These are phyloP conservation scores for Vitis labrusca DNA, from an alignment of 164 flowering plant species.

Conservation along the genomic window DNA sequence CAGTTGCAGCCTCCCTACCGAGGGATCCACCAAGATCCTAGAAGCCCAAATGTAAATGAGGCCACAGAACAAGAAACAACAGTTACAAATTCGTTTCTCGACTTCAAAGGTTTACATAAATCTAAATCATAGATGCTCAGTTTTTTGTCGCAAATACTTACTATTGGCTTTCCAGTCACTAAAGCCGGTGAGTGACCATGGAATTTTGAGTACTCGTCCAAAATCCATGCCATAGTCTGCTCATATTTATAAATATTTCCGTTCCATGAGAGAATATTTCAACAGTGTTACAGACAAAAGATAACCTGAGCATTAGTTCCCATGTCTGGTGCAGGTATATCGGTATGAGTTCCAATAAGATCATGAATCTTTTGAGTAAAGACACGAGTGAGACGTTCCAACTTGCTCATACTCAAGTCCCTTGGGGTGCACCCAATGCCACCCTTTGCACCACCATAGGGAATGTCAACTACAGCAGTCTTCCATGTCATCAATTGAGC, in stretches of 20 bases:
- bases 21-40: constrained; percentile 91
- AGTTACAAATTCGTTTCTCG: background rate
- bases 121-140: too few relatives aligned
- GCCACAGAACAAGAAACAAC: background rate
- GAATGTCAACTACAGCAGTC: constrained; percentile 76
- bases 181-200: constrained; percentile 86
- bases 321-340: constrained; percentile 90
- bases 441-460: constrained; percentile 88
- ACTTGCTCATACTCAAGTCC: constrained; percentile 56
- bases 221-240: constrained; percentile 90
- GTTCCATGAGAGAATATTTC: too few relatives aligned
- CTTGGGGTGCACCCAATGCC: constrained; percentile 77
- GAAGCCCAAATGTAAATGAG: constrained; percentile 2
- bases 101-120: background rate
- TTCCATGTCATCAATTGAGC: constrained; percentile 95
- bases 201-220: constrained; percentile 84
- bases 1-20: constrained; percentile 90
- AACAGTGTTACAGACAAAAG: too few relatives aligned
- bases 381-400: constrained; percentile 80
- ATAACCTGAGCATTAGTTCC: constrained; percentile 75
- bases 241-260: background rate
- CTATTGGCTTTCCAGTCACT: constrained; percentile 82
- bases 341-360: constrained; percentile 71
- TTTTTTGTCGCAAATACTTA: constrained; percentile 26
- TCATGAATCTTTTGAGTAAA: constrained; percentile 89